A percentile compares a stretch with the other conserved stretches of the same genome.
phyloP scores from a whole-genome alignment of 1,284 basidiomycete species.

The Psilocybe mexicana region DNA sequence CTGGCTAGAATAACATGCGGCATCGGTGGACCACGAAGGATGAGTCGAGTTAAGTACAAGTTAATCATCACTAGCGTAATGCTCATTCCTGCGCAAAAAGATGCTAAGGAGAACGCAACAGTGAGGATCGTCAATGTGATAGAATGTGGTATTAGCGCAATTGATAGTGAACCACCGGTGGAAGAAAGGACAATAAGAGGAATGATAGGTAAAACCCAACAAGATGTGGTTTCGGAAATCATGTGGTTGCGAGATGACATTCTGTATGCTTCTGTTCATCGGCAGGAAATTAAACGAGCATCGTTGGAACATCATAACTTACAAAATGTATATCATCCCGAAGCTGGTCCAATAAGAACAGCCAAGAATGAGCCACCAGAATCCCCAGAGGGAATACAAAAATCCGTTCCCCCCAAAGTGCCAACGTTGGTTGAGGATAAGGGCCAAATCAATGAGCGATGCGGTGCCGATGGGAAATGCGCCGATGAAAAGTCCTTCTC shows the following conservation, averaged over 20 bases:
- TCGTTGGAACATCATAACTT: conserved; percentile 28
- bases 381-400: conserved; percentile 57
- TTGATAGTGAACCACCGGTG: conserved; percentile 59
- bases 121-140: conserved; percentile 54
- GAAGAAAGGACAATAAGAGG: conserved; percentile 67
- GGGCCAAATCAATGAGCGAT: conserved; percentile 56
- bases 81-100: conserved; percentile 58
- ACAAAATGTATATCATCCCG: conserved; percentile 66
- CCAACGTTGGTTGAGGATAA: conserved; percentile 43
- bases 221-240: conserved; percentile 50
- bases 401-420: conserved; percentile 54
- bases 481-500: conserved; percentile 29
- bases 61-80: conserved; percentile 54
- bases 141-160: conserved; percentile 43
- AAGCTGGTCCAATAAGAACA: conserved; percentile 54
- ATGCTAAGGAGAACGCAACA: conserved; percentile 46
- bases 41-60: conserved; percentile 45
- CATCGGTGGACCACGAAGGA: conserved; percentile 45
- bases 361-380: conserved; percentile 73
- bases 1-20: conserved; percentile 52
- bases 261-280: conserved; percentile 34
- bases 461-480: conserved; percentile 67
- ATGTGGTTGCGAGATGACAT: conserved; percentile 60
- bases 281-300: not conserved
- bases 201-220: conserved; percentile 72